These are phyloP conservation scores for Cladosporium halotolerans DNA, from an alignment of 2,329 filamentous ascomycete species.

Conservation along the genomic window DNA sequence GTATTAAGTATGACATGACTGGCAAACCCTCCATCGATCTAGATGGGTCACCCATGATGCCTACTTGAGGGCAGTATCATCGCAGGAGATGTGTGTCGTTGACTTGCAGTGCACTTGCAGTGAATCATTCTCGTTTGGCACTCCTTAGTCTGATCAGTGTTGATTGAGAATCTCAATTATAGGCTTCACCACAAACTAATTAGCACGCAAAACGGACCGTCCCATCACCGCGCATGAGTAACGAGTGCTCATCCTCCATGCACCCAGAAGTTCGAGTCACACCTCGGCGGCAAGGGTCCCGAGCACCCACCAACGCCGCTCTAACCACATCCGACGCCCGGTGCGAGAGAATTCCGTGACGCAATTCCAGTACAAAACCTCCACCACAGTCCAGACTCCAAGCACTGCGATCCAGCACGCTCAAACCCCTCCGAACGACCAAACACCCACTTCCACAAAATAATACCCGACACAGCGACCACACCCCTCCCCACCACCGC, in stretches of 20 bases:
- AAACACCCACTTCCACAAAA: not conserved
- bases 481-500: conserved; percentile 13
- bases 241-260: not conserved
- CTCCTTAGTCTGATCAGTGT: too few relatives aligned
- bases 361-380: conserved; percentile 8
- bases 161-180: too few relatives aligned
- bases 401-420: not conserved
- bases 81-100: too few relatives aligned
- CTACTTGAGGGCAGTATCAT: too few relatives aligned
- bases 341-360: conserved; percentile 7
- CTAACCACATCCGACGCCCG: not conserved
- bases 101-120: too few relatives aligned
- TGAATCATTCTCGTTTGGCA: too few relatives aligned
- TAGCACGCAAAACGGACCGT: too few relatives aligned
- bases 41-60: too few relatives aligned
- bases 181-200: too few relatives aligned
- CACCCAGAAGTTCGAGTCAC: conserved; percentile 7
- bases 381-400: conserved; percentile 4
- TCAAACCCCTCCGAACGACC: not conserved
- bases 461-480: not conserved
- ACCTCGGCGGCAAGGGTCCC: not conserved
- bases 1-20: too few relatives aligned
- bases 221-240: not conserved
- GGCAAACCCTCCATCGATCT: too few relatives aligned
- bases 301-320: too few relatives aligned